phyloP scores from a whole-genome alignment of 1,284 basidiomycete genomes.

The Cystobasidium sp. region DNA sequence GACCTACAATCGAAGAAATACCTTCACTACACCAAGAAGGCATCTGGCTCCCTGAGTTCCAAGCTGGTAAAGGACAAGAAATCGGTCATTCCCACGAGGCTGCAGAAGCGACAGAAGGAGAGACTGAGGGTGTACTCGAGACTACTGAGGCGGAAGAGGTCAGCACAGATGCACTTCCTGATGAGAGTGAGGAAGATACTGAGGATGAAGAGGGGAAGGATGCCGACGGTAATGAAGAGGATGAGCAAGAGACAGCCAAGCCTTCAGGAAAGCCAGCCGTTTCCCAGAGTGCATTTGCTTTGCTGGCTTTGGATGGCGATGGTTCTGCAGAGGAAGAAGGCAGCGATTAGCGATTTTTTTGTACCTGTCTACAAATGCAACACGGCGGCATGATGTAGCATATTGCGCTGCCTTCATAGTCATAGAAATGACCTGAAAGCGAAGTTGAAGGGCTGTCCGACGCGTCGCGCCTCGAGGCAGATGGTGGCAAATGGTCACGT shows the following conservation, averaged over 20 bases:
- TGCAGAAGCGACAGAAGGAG: neutral
- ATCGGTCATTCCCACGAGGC: neutral
- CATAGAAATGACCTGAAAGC: too few species aligned
- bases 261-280: slow-evolving; percentile 32
- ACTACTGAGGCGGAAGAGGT: neutral
- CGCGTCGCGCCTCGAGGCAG: too few species aligned
- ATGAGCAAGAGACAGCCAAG: slow-evolving; percentile 1
- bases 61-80: slow-evolving; percentile 25
- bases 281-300: slow-evolving; percentile 56
- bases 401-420: too few species aligned
- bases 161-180: too few species aligned
- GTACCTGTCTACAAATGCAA: neutral
- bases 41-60: slow-evolving; percentile 19
- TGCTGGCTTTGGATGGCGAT: slow-evolving; percentile 54
- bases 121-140: neutral
- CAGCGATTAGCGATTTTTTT: slow-evolving; percentile 44
- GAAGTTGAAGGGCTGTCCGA: too few species aligned
- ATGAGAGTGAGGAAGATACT: slow-evolving; percentile 41
- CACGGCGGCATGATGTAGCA: neutral
- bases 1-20: slow-evolving; percentile 28
- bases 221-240: neutral
- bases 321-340: slow-evolving; percentile 55
- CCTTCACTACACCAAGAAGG: slow-evolving; percentile 38
- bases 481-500: neutral
- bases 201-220: slow-evolving; percentile 38